Evolutionary conservation across 2,329 filamentous ascomycete genomes (phyloP).

Genomic region (Trichoderma guizhouense): DNA sequence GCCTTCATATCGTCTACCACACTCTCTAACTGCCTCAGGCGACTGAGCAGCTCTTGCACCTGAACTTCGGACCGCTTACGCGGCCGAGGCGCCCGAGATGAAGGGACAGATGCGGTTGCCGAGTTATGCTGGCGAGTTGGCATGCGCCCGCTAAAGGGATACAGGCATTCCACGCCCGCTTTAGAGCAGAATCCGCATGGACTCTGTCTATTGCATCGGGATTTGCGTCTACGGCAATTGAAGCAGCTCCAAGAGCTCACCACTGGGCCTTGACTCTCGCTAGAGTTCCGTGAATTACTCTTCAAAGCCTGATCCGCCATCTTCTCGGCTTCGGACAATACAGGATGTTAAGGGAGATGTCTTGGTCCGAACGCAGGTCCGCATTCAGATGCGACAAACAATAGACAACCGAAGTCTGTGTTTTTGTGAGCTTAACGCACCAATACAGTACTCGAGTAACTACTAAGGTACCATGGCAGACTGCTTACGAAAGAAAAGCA

Average conservation of each 20-base stretch:
- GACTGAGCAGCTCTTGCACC: constrained; percentile 23
- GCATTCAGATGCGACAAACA: background rate
- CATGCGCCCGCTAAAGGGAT: constrained; percentile 31
- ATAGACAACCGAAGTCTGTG: background rate
- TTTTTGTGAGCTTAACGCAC: background rate
- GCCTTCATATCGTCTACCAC: constrained; percentile 23
- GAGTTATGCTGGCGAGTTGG: constrained; percentile 25
- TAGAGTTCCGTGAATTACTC: background rate
- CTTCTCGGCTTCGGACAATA: background rate
- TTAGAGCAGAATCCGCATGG: constrained; percentile 30
- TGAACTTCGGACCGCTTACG: constrained; percentile 27
- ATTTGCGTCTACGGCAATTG: constrained; percentile 31
- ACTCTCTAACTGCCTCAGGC: constrained; percentile 28
- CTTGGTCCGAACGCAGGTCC: background rate
- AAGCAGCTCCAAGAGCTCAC: constrained; percentile 30
- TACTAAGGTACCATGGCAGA: background rate
- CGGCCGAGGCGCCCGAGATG: constrained; percentile 22
- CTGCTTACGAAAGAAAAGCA: background rate
- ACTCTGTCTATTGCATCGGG: constrained; percentile 30
- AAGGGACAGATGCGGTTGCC: background rate
- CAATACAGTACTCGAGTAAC: background rate
- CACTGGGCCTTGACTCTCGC: background rate
- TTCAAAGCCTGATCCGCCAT: background rate
- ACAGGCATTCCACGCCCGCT: constrained; percentile 30
- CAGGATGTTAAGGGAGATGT: background rate